Conservation (phyloP, 331 rosid genomes). For the Quercus tomentella region DNA sequence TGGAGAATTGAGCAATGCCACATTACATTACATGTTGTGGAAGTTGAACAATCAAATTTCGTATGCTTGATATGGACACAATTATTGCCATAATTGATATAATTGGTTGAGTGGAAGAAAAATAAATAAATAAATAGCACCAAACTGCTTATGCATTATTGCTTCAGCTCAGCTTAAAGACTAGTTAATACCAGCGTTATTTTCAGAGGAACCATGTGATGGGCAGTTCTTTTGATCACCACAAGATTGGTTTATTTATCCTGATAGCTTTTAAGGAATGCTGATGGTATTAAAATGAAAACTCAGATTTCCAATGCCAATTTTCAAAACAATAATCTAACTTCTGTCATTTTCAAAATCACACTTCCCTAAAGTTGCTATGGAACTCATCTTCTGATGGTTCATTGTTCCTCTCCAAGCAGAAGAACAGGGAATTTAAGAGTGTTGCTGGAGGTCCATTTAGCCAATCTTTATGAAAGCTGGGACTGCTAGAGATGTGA, state of each 20-base stretch:
- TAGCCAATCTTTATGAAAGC: not conserved
- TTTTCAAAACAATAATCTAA: constrained; percentile 15
- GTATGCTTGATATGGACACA: no score
- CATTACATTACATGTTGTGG: no score
- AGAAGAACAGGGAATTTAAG: constrained; percentile 9
- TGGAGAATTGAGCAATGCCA: no score
- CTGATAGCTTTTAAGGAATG: not conserved
- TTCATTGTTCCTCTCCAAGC: not conserved
- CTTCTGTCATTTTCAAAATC: constrained; percentile 32
- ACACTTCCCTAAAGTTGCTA: constrained; percentile 13
- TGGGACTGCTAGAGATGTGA: not conserved
- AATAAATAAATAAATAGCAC: no score
- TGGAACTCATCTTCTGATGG: constrained; percentile 2
- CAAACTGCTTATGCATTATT: no score
- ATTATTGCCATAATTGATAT: no score
- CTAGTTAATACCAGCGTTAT: no score
- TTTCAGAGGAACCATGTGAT: no score
- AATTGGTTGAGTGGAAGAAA: no score
- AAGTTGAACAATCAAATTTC: no score
- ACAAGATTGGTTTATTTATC: not conserved
- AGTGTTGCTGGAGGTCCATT: not conserved
- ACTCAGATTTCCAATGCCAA: constrained; percentile 13
- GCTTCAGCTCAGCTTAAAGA: no score
- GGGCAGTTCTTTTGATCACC: no score
- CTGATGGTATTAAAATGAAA: not conserved